A percentile compares a stretch with the other conserved stretches of the same genome.
Conservation (phyloP, 345 rosid species). For the Bruguiera sexangula region DNA sequence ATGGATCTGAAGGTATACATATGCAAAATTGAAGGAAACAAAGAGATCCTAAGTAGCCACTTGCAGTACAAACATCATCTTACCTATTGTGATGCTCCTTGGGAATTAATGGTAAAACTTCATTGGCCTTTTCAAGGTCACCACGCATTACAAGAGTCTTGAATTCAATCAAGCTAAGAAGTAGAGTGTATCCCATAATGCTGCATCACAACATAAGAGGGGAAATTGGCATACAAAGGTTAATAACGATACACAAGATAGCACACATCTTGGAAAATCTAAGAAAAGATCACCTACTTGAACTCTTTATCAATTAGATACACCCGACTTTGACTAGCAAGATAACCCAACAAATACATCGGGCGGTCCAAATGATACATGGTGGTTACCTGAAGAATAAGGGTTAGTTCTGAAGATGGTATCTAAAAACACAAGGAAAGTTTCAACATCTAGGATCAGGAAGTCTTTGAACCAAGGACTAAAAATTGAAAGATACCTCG, state of each 20-base stretch:
- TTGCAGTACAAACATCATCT: background rate
- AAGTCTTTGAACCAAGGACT: constrained; percentile 9
- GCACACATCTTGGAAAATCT: constrained; percentile 10
- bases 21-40: background rate
- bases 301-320: constrained; percentile 97
- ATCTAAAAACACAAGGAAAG: constrained; percentile 2
- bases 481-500: constrained; percentile 55
- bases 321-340: constrained; percentile 95
- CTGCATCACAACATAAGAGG: constrained; percentile 32
- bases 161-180: constrained; percentile 85
- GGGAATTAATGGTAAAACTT: constrained; percentile 76
- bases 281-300: constrained; percentile 52
- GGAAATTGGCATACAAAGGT: constrained; percentile 6
- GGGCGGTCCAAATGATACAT: constrained; percentile 99
- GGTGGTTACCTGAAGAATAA: constrained; percentile 69
- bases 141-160: constrained; percentile 97
- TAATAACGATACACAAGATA: constrained; percentile 12
- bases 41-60: background rate
- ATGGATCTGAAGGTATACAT: no score
- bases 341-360: constrained; percentile 96
- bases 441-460: background rate
- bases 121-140: constrained; percentile 72
- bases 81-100: constrained; percentile 84
- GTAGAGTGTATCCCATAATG: constrained; percentile 76
- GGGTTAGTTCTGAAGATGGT: background rate